These are phyloP conservation scores for Stemphylium lycopersici DNA, from an alignment of 2,329 filamentous ascomycete species.

Conservation along the genomic window DNA sequence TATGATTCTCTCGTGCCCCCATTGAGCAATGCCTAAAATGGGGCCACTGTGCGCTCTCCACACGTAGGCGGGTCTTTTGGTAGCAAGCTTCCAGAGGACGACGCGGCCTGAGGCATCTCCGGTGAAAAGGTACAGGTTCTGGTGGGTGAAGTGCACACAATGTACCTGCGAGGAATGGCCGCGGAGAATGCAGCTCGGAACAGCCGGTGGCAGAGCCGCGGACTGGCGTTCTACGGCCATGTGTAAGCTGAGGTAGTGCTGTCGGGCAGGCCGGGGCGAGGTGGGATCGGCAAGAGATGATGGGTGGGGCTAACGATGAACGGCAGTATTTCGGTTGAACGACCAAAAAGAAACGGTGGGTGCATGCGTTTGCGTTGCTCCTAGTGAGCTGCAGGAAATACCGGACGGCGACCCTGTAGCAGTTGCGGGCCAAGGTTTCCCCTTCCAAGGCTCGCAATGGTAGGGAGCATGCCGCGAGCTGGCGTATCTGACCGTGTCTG, in stretches of 20 bases:
- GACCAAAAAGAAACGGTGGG: constrained; percentile 1
- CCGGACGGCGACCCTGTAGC: neutral
- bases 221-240: constrained; percentile 40
- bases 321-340: constrained; percentile 10
- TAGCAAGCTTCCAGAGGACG: constrained; percentile 81
- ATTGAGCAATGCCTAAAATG: constrained; percentile 75
- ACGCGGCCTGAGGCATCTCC: constrained; percentile 92
- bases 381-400: neutral
- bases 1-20: constrained; percentile 75
- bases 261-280: constrained; percentile 40
- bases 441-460: too few relatives aligned
- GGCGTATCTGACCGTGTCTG: neutral
- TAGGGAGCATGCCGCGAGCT: too few relatives aligned
- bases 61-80: constrained; percentile 79
- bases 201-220: constrained; percentile 55
- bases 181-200: constrained; percentile 75
- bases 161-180: constrained; percentile 86
- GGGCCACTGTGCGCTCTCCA: constrained; percentile 85
- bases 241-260: constrained; percentile 30
- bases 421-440: neutral
- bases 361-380: neutral
- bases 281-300: constrained; percentile 28
- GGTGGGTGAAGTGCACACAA: constrained; percentile 71
- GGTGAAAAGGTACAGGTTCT: constrained; percentile 78
- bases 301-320: constrained; percentile 16